Conservation (phyloP, 148 eudicot species). For the Rhododendron griersonianum region DNA sequence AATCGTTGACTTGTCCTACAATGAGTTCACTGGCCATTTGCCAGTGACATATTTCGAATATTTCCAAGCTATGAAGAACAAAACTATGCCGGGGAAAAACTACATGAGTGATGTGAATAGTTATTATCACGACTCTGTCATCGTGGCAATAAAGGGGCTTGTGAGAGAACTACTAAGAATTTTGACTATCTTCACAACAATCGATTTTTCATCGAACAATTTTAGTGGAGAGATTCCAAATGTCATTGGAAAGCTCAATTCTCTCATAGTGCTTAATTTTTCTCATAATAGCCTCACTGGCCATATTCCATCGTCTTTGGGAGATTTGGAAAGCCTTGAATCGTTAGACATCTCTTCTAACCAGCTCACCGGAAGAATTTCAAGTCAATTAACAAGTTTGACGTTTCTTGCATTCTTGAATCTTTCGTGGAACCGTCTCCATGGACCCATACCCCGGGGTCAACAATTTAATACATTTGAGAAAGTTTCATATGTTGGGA, state of each 20-base stretch:
- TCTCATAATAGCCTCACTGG: slow-evolving; percentile 15
- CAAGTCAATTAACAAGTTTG: background rate
- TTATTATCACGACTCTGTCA: background rate
- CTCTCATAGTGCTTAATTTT: slow-evolving; percentile 9
- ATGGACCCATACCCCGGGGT: background rate
- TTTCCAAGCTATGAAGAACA: slow-evolving; percentile 20
- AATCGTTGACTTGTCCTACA: slow-evolving; percentile 39
- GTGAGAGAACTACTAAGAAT: background rate
- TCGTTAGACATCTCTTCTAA: too few species aligned
- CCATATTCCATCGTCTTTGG: too few species aligned
- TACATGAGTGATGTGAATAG: background rate
- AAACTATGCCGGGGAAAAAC: background rate
- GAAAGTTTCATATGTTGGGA: background rate
- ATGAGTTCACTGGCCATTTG: slow-evolving; percentile 26
- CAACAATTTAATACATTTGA: background rate
- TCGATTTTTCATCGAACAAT: too few species aligned
- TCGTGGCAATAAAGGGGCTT: slow-evolving; percentile 1
- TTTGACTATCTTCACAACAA: background rate
- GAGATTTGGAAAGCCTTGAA: too few species aligned
- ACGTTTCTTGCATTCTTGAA: background rate
- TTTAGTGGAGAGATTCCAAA: background rate
- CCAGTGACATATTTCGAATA: background rate
- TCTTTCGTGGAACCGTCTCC: background rate
- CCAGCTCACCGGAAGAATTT: too few species aligned
- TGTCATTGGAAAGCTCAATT: slow-evolving; percentile 1